phyloP scores from a whole-genome alignment of 2,329 filamentous ascomycete species.

The Madurella fahalii region DNA sequence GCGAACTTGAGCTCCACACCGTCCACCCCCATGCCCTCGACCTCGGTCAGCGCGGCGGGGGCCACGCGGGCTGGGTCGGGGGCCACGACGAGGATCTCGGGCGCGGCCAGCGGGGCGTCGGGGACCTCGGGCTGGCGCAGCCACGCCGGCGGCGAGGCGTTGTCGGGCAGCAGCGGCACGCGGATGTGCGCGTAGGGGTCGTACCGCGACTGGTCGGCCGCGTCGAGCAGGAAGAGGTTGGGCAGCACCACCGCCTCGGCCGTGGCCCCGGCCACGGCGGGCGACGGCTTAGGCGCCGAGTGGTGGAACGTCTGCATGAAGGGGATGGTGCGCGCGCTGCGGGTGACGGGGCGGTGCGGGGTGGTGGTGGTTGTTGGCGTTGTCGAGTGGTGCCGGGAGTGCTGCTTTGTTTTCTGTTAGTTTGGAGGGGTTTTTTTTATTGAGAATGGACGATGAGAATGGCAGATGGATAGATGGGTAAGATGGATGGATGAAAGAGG shows the following conservation, averaged over 20 bases:
- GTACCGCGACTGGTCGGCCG: slow-evolving; percentile 21
- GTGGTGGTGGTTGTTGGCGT: slow-evolving; percentile 41
- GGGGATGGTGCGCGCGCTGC: slow-evolving; percentile 41
- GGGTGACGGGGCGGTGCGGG: slow-evolving; percentile 42
- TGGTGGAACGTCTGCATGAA: slow-evolving; percentile 62
- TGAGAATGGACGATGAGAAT: no score
- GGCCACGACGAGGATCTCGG: slow-evolving; percentile 54
- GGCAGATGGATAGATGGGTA: background rate
- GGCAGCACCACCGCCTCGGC: slow-evolving; percentile 55
- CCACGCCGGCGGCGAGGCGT: slow-evolving; percentile 41
- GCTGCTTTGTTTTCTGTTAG: no score
- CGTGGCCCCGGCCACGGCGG: slow-evolving; percentile 31
- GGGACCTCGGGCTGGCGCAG: slow-evolving; percentile 41
- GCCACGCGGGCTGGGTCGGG: slow-evolving; percentile 51
- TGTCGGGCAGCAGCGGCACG: slow-evolving; percentile 59
- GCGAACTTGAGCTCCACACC: slow-evolving; percentile 53
- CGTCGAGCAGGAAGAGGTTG: slow-evolving; percentile 31
- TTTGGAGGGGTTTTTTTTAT: no score
- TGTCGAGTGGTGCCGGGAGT: slow-evolving; percentile 32
- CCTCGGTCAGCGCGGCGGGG: slow-evolving; percentile 50
- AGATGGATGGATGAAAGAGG: background rate
- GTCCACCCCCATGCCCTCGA: slow-evolving; percentile 56
- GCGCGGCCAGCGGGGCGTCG: slow-evolving; percentile 39
- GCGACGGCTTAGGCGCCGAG: slow-evolving; percentile 38
- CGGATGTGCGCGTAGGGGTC: slow-evolving; percentile 42